phyloP scores from a whole-genome alignment of 2,329 filamentous ascomycete genomes.

The Colletotrichum sp. region DNA sequence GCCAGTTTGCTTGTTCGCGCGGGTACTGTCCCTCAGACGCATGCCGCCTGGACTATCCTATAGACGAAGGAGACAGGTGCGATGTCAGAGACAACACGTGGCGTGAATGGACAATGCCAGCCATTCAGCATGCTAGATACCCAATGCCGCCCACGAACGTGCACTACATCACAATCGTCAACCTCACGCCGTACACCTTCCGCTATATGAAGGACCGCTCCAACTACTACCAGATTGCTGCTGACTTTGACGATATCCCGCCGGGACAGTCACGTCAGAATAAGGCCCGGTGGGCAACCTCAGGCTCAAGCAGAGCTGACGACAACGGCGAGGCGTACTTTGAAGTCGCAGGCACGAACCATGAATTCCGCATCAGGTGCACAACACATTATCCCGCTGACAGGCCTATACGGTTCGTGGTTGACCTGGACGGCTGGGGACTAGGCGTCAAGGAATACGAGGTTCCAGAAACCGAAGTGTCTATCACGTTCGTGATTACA shows the following conservation, averaged over 20 bases:
- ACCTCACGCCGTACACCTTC: slow-evolving; percentile 37
- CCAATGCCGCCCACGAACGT: background rate
- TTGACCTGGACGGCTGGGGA: slow-evolving; percentile 35
- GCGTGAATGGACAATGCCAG: rapidly evolving
- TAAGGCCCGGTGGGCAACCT: slow-evolving; percentile 25
- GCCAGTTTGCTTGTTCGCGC: slow-evolving; percentile 49
- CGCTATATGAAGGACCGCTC: slow-evolving; percentile 15
- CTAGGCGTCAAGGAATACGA: slow-evolving; percentile 37
- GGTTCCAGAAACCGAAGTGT: slow-evolving; percentile 31
- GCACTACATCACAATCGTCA: slow-evolving; percentile 37
- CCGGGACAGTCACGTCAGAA: slow-evolving; percentile 36
- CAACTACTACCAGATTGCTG: slow-evolving; percentile 36
- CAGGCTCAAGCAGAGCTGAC: slow-evolving; percentile 23
- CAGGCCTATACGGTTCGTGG: slow-evolving; percentile 29
- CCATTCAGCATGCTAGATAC: rapidly evolving
- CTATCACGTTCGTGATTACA: slow-evolving; percentile 38
- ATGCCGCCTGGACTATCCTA: background rate
- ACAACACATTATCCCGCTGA: slow-evolving; percentile 33
- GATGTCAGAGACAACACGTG: background rate
- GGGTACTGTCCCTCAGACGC: slow-evolving; percentile 44
- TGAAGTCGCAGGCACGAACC: slow-evolving; percentile 31
- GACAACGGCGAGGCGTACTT: slow-evolving; percentile 37
- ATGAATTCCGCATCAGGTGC: slow-evolving; percentile 32
- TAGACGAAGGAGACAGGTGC: background rate
- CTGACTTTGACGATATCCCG: slow-evolving; percentile 35